Evolutionary conservation across 1,139 yeast genomes (phyloP), one percentile per base, ranked within the genome.

Genomic region (Yamadazyma oceani): DNA sequence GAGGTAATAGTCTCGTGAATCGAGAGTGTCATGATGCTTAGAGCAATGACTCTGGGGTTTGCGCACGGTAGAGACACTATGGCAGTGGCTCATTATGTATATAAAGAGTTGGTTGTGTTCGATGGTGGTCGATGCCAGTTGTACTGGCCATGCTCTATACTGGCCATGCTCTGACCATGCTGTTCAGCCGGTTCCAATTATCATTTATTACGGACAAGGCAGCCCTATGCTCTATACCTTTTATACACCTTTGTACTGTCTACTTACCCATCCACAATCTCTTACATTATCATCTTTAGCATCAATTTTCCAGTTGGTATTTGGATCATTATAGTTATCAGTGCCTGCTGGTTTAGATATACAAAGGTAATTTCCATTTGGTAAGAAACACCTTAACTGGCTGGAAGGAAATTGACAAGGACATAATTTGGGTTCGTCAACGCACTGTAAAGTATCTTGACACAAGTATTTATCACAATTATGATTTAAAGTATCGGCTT

Each of bases 391-490:
- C 53, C 88, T 82, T 45, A 85, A 57, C 57, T 92, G 96, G 2
- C 95, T 82, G 38, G 80, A 78, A 1, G 96, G 92, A 55, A 78
- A 90, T 8, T 88, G 89, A 58, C 98, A 92, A 1, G 97, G 96
- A 58, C 98, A 92, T 39, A 82, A 82, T 17, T 72, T 55, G 1
- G 89, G 80, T 2, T 62, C 56, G 6, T 73, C 71, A 0, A 86
- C 98, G 63, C 98, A 92, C 8, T 73, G 68, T 34, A 80, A 69
- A 0, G 97, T 88, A 49, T 83, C 95, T 2, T 86, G 85, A 57
- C 98, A 92, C 32, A 90, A 61, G 57, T 82, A 92, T 11, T 69
- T 68, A n/a, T 64, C 61, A 55, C 97, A 89, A n/a, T 66, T 60
- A 6, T 69, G 59, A 35, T 58, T 60, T 34, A 67, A 57, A 32